Percentiles rank a stretch among this genome's conserved stretches.
Conservation (phyloP, 2,329 filamentous ascomycete genomes). For the Colletotrichum sp. region DNA sequence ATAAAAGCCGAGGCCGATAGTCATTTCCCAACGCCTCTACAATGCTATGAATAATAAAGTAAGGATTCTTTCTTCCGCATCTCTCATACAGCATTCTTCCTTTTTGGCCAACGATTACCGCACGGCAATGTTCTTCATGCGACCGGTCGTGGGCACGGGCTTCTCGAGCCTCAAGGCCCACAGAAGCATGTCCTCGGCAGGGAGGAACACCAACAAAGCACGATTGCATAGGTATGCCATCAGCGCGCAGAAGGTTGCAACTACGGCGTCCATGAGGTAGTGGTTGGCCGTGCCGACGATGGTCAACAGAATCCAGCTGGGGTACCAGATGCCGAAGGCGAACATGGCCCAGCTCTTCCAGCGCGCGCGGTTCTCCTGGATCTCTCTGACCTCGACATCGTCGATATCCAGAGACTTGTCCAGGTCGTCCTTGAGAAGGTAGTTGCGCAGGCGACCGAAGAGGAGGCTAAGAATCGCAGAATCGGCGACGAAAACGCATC, state of each 20-base stretch:
- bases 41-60: constrained; percentile 8
- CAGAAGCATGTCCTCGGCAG: constrained; percentile 69
- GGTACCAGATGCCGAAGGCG: constrained; percentile 54
- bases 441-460: constrained; percentile 25
- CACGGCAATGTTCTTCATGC: constrained; percentile 25
- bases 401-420: constrained; percentile 20
- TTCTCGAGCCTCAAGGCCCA: constrained; percentile 69
- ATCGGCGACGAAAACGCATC: constrained; percentile 58
- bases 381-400: constrained; percentile 22
- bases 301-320: constrained; percentile 56
- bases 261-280: constrained; percentile 70
- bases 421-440: constrained; percentile 12
- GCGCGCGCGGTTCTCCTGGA: constrained; percentile 28
- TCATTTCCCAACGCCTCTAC: constrained; percentile 13
- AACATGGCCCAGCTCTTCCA: constrained; percentile 32
- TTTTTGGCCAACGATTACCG: not conserved
- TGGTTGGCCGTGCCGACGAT: constrained; percentile 69
- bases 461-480: constrained; percentile 51
- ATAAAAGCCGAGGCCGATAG: not conserved
- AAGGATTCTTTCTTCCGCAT: not conserved
- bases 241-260: constrained; percentile 64
- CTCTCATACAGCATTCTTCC: not conserved
- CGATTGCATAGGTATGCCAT: constrained; percentile 61
- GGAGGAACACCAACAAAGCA: constrained; percentile 62
- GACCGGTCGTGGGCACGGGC: constrained; percentile 56